Evolutionary conservation across 306 rosid species (phyloP).

Genomic region (Luffa acutangula): DNA sequence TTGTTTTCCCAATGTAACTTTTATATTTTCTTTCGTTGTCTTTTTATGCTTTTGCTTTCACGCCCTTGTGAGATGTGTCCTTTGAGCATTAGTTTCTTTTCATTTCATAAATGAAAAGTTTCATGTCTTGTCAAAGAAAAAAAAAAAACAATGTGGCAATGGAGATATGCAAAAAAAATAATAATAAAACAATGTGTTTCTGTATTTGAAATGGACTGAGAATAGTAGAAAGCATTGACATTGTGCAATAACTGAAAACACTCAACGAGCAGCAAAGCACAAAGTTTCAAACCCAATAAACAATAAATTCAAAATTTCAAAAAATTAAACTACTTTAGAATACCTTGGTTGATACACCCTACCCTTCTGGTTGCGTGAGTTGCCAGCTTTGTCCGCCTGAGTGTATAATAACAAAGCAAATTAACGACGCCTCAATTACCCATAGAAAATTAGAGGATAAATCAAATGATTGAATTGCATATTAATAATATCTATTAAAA

Average conservation of each 20-base stretch:
- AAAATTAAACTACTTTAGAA: not conserved
- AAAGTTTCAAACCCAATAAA: not conserved
- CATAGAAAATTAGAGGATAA: not conserved
- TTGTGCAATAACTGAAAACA: not conserved
- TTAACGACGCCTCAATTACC: not conserved
- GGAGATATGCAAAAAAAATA: not conserved
- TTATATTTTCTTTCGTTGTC: no score
- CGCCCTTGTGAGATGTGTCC: no score
- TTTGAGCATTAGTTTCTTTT: no score
- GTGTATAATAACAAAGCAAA: not conserved
- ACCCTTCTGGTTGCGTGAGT: conserved; percentile 18
- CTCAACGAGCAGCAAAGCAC: not conserved
- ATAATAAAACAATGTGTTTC: not conserved
- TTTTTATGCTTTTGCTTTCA: no score
- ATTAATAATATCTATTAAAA: not conserved
- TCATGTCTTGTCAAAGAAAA: no score
- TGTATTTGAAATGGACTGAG: not conserved
- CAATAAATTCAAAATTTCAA: not conserved
- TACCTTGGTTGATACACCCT: conserved; percentile 22
- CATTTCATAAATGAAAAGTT: no score
- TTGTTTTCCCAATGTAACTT: no score
- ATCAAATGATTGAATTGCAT: not conserved
- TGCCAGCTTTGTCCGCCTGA: conserved; percentile 28
- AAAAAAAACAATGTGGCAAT: not conserved
- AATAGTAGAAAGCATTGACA: not conserved